Evolutionary conservation across 2,329 filamentous ascomycete genomes (phyloP).

Genomic region (Seiridium cupressi): DNA sequence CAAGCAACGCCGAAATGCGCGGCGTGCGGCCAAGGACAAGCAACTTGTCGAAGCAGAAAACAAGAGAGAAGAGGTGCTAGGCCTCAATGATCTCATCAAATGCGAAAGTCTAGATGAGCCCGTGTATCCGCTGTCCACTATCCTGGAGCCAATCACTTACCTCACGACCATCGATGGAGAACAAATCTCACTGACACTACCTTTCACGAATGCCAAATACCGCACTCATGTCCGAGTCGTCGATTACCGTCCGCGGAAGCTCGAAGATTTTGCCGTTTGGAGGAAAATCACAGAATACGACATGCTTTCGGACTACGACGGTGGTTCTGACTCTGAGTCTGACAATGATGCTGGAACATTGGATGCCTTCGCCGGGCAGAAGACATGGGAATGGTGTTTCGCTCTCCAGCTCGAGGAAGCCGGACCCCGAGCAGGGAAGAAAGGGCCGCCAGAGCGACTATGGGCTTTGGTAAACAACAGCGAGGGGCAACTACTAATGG

Average conservation of each 20-base stretch:
- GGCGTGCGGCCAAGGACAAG: conserved; percentile 20
- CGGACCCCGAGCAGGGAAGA: conserved; percentile 25
- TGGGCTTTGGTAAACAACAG: conserved; percentile 68
- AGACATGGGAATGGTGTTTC: conserved; percentile 81
- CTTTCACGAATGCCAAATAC: conserved; percentile 75
- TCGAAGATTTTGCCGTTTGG: conserved; percentile 68
- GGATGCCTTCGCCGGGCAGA: conserved; percentile 21
- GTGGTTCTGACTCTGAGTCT: conserved; percentile 26
- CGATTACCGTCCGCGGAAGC: conserved; percentile 69
- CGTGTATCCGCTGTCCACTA: conserved; percentile 32
- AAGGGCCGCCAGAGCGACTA: conserved; percentile 45
- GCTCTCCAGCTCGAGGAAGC: conserved; percentile 75
- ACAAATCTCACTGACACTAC: conserved; percentile 44
- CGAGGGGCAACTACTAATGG: conserved; percentile 46
- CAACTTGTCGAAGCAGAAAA: conserved; percentile 25
- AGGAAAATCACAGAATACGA: conserved; percentile 46
- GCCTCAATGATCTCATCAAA: conserved; percentile 33
- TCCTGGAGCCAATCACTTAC: conserved; percentile 38
- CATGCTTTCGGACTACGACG: conserved; percentile 43
- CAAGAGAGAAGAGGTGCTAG: conserved; percentile 21
- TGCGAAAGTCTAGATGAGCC: conserved; percentile 41
- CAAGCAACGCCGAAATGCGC: conserved; percentile 24
- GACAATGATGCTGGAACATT: conserved; percentile 26
- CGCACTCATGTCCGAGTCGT: conserved; percentile 71
- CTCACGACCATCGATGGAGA: conserved; percentile 40